phyloP scores from a whole-genome alignment of 1,284 basidiomycete genomes.

The Ceratobasidium sp. region DNA sequence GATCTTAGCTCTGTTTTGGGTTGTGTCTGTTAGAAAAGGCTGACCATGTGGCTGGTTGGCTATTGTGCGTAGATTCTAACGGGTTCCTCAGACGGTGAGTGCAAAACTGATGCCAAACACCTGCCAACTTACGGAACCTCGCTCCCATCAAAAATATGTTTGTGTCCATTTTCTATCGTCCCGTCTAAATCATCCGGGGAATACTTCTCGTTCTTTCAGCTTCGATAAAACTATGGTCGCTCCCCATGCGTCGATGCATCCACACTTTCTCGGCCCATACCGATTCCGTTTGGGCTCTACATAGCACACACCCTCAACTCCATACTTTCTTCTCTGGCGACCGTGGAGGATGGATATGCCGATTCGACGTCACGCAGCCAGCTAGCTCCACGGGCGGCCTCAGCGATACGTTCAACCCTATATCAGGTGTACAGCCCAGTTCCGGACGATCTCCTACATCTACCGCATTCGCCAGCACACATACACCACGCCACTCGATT shows the following conservation, averaged over 20 bases:
- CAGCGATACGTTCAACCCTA: slow-evolving; percentile 15
- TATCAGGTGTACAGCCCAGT: neutral
- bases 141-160: too few species aligned
- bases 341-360: slow-evolving; percentile 88
- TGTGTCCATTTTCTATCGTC: too few species aligned
- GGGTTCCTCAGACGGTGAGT: slow-evolving; percentile 86
- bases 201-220: slow-evolving; percentile 58
- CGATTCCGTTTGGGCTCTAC: slow-evolving; percentile 95
- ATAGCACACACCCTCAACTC: slow-evolving; percentile 88
- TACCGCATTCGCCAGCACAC: slow-evolving; percentile 4
- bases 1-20: too few species aligned
- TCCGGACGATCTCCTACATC: neutral
- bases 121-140: neutral
- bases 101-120: neutral
- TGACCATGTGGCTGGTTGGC: neutral
- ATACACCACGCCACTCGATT: slow-evolving; percentile 27
- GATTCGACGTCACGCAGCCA: slow-evolving; percentile 75
- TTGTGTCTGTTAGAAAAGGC: too few species aligned
- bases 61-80: slow-evolving; percentile 75
- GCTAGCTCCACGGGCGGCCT: neutral
- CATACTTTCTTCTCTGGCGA: slow-evolving; percentile 98
- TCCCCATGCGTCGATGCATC: slow-evolving; percentile 88
- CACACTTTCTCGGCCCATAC: slow-evolving; percentile 98
- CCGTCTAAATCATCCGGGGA: too few species aligned
- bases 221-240: slow-evolving; percentile 93